A percentile compares a stretch with the other conserved stretches of the same genome.
Evolutionary conservation across 2,329 filamentous ascomycete genomes (phyloP).

Genomic region (Botrytis pseudocinerea): DNA sequence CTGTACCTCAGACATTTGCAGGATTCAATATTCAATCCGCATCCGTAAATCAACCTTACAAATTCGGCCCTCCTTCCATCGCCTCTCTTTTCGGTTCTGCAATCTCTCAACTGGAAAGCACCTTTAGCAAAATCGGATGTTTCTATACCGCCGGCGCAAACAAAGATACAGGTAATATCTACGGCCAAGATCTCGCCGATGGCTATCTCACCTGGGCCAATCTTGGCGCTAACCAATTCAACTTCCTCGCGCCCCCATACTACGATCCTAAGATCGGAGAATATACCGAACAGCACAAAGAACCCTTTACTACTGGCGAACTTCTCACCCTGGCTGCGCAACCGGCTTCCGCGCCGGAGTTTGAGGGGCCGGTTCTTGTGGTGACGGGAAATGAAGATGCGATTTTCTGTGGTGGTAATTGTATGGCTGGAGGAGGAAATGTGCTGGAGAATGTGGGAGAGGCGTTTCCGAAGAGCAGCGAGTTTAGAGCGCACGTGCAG

Average conservation of each 20-base stretch:
- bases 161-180: not conserved
- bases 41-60: not conserved
- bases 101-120: not conserved
- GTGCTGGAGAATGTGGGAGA: not conserved
- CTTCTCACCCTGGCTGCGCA: constrained; percentile 3
- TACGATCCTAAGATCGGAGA: constrained; percentile 10
- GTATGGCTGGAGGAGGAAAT: not conserved
- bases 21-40: constrained; percentile 9
- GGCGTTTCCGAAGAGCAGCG: not conserved
- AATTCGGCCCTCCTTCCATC: not conserved
- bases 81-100: not conserved
- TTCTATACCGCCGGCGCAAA: constrained; percentile 3
- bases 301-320: constrained; percentile 6
- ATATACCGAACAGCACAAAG: not conserved
- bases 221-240: constrained; percentile 15
- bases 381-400: constrained; percentile 13
- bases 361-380: not conserved
- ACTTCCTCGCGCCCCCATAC: constrained; percentile 13
- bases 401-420: constrained; percentile 16
- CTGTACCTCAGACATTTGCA: not conserved
- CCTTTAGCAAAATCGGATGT: not conserved
- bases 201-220: constrained; percentile 22
- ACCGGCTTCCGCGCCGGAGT: not conserved
- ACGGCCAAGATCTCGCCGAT: not conserved
- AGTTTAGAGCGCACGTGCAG: not conserved